Evolutionary conservation across 2,329 filamentous ascomycete species (phyloP).

Genomic region (Colletotrichum abscissum): DNA sequence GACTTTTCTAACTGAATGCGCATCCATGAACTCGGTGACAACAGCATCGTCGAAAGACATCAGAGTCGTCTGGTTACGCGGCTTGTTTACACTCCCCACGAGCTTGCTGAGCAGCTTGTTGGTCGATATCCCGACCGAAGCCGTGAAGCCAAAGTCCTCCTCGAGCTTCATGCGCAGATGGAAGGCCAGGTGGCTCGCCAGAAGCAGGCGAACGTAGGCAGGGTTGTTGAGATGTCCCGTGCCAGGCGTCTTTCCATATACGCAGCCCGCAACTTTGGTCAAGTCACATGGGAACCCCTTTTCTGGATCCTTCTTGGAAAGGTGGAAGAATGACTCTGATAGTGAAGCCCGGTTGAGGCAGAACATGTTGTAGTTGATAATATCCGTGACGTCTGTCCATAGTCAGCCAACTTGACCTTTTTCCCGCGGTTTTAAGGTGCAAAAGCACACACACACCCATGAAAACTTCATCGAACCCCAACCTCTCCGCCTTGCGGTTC

Average conservation of each 20-base stretch:
- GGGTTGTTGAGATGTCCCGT: constrained; percentile 46
- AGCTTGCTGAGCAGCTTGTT: constrained; percentile 90
- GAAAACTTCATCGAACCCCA: constrained; percentile 90
- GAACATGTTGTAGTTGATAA: constrained; percentile 83
- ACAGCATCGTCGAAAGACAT: constrained; percentile 71
- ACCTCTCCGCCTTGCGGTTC: constrained; percentile 80
- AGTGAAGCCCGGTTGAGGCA: constrained; percentile 76
- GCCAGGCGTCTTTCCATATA: constrained; percentile 48
- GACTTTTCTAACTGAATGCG: constrained; percentile 80
- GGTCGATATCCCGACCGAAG: constrained; percentile 87
- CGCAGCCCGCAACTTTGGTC: constrained; percentile 71
- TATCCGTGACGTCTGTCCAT: constrained; percentile 85
- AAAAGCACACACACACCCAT: constrained; percentile 49
- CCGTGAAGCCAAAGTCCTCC: constrained; percentile 83
- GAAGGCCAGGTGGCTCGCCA: constrained; percentile 85
- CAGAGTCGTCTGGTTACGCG: constrained; percentile 86
- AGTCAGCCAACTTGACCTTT: constrained; percentile 43
- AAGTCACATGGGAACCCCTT: constrained; percentile 86
- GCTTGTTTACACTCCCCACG: constrained; percentile 86
- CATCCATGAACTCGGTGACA: constrained; percentile 77
- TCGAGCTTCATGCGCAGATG: constrained; percentile 80
- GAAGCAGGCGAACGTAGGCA: constrained; percentile 70
- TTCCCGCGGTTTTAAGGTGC: too few relatives aligned
- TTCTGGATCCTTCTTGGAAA: constrained; percentile 79
- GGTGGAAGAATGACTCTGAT: constrained; percentile 80